Evolutionary conservation across 306 rosid species (phyloP), one percentile per base, ranked within the genome.

Genomic region (Mucuna pruriens): DNA sequence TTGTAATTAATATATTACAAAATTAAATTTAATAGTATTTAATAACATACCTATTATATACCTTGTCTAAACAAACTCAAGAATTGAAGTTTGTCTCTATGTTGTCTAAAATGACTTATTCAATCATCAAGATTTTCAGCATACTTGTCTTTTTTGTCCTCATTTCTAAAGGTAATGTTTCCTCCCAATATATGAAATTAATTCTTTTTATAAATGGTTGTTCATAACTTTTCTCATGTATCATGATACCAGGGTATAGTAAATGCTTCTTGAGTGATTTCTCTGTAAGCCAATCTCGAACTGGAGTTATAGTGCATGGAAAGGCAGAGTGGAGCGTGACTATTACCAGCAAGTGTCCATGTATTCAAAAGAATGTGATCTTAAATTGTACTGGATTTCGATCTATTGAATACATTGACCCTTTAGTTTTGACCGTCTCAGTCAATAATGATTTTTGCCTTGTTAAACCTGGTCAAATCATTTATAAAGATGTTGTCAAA

Each of bases 251-350:
- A 45, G 49, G 49, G 3, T 11, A 45, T 3, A 13, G n/a, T 3
- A 11, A 12, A 12, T 45, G 49, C 16, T 13, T 45, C 2, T 0
- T 4, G 49, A 45, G n/a, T 3, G 49, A 45, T 45, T 11, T 45
- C 49, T 11, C 5, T 45, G 6, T 45, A 13, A 45, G n/a, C 3
- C 49, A 45, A 45, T 11, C 0, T 45, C n/a, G n/a, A 13, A 0
- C 5, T 3, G 49, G 49, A 45, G n/a, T 45, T 12, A 11, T 1
- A 1, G 74, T 88, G 11, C 20, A 71, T 1, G 55, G 66, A 20
- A 84, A 82, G 69, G 70, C 80, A n/a, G 79, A 90, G 23, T 90
- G 94, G 91, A 6, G 5, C 0, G 94, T 82, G 44, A 78, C 49
- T 0, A 66, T 88, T n/a, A 71, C 61, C 15, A 87, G 82, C 54